A percentile compares a stretch with the other conserved stretches of the same genome.
These are phyloP conservation scores for Malus hybrid DNA, from an alignment of 331 rosid genomes.

Conservation along the genomic window DNA sequence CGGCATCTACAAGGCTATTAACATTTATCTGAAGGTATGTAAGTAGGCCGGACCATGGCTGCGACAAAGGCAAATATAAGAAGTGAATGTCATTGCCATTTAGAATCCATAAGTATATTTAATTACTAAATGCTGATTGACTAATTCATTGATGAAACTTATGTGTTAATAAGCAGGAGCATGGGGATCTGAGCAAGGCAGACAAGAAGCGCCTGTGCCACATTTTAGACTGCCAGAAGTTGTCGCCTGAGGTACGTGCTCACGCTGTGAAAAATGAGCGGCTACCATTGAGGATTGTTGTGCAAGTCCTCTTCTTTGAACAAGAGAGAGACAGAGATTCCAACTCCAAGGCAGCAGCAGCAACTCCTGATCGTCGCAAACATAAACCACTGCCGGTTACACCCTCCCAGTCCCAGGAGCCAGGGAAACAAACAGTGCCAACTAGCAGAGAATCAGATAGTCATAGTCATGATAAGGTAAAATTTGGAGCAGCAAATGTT, in stretches of 20 bases:
- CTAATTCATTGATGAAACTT: background rate
- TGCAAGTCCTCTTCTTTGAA: slow-evolving; percentile 80
- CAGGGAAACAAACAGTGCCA: slow-evolving; percentile 35
- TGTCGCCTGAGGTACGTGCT: slow-evolving; percentile 58
- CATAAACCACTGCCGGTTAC: slow-evolving; percentile 10
- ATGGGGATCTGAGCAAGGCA: slow-evolving; percentile 57
- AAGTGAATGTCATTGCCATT: background rate
- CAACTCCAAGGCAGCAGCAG: slow-evolving; percentile 24
- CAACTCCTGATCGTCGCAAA: background rate
- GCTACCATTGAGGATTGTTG: slow-evolving; percentile 81
- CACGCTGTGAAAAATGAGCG: slow-evolving; percentile 86
- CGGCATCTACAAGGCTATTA: slow-evolving; percentile 75
- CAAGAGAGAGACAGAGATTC: slow-evolving; percentile 57
- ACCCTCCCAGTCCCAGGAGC: slow-evolving; percentile 31
- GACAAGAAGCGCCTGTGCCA: slow-evolving; percentile 76
- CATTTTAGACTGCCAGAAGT: slow-evolving; percentile 72
- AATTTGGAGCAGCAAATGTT: slow-evolving; percentile 18
- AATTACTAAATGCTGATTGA: background rate
- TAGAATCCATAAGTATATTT: background rate
- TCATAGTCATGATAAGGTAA: slow-evolving; percentile 33
- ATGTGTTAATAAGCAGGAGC: slow-evolving; percentile 38
- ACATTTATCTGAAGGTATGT: slow-evolving; percentile 79
- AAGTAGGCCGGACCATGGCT: slow-evolving; percentile 54
- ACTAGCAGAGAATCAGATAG: slow-evolving; percentile 22
- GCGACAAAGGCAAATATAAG: slow-evolving; percentile 37